These are phyloP conservation scores for Albizia julibrissin DNA, from an alignment of 306 rosid genomes.

Conservation along the genomic window DNA sequence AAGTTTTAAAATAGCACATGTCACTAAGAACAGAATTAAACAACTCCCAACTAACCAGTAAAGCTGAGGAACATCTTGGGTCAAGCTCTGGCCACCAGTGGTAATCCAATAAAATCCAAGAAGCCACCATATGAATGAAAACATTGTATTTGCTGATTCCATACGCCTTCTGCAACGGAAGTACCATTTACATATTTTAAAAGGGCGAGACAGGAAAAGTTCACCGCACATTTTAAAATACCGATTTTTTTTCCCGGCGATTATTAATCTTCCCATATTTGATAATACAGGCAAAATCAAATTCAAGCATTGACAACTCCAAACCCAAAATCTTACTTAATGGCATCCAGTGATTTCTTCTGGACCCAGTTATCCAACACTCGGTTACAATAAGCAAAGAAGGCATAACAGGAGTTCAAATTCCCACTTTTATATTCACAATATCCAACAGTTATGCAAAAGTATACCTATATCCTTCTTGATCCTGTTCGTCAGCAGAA, in stretches of 20 bases:
- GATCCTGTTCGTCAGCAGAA: slow-evolving; percentile 33
- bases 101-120: slow-evolving; percentile 93
- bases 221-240: neutral
- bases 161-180: slow-evolving; percentile 51
- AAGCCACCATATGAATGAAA: slow-evolving; percentile 85
- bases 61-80: slow-evolving; percentile 63
- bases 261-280: neutral
- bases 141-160: slow-evolving; percentile 70
- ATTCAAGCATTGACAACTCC: neutral
- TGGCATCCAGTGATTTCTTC: neutral
- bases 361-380: neutral
- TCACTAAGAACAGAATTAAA: neutral
- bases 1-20: neutral
- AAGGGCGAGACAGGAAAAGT: neutral
- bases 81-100: slow-evolving; percentile 68
- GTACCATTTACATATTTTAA: neutral
- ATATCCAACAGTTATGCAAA: neutral
- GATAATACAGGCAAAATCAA: neutral
- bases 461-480: slow-evolving; percentile 49
- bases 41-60: slow-evolving; percentile 69
- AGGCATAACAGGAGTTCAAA: neutral
- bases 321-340: too few species aligned
- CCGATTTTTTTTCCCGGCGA: neutral
- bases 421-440: neutral
- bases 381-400: neutral